Conservation (phyloP, 2,329 filamentous ascomycete species). For the Penicillium hesseltinei region DNA sequence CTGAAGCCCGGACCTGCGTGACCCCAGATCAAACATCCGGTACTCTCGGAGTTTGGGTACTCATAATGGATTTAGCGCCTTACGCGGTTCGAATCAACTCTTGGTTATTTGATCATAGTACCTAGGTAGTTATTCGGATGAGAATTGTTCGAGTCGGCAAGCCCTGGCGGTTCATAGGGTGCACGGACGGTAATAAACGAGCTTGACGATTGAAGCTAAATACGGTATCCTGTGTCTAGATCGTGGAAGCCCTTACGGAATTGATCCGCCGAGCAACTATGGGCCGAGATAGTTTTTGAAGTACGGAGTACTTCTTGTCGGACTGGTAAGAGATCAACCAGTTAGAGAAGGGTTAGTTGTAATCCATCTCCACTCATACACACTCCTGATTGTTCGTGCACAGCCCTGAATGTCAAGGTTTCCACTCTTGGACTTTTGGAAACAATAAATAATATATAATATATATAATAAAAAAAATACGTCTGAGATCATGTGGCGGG, state of each 20-base stretch:
- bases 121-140: constrained; percentile 13
- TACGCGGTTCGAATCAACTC: constrained; percentile 11
- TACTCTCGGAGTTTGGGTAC: not conserved
- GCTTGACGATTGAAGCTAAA: constrained; percentile 22
- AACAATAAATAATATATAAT: not conserved
- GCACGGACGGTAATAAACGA: constrained; percentile 20
- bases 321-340: constrained; percentile 7
- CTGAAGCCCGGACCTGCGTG: constrained; percentile 2
- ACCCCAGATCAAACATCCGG: constrained; percentile 12
- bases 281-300: constrained; percentile 8
- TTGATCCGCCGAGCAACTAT: constrained; percentile 1
- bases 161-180: constrained; percentile 12
- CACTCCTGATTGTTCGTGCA: constrained; percentile 2
- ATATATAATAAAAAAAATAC: not conserved
- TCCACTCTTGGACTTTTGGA: not conserved
- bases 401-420: constrained; percentile 9
- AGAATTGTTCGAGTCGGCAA: constrained; percentile 15
- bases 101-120: no score
- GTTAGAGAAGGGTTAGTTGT: constrained; percentile 1
- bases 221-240: constrained; percentile 19
- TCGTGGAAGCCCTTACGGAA: constrained; percentile 11
- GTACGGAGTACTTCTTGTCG: constrained; percentile 14
- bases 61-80: constrained; percentile 5
- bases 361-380: constrained; percentile 11
- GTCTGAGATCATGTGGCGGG: constrained; percentile 21